These are phyloP conservation scores for Mallotus repandus DNA, from an alignment of 441 rosid species.

Conservation along the genomic window DNA sequence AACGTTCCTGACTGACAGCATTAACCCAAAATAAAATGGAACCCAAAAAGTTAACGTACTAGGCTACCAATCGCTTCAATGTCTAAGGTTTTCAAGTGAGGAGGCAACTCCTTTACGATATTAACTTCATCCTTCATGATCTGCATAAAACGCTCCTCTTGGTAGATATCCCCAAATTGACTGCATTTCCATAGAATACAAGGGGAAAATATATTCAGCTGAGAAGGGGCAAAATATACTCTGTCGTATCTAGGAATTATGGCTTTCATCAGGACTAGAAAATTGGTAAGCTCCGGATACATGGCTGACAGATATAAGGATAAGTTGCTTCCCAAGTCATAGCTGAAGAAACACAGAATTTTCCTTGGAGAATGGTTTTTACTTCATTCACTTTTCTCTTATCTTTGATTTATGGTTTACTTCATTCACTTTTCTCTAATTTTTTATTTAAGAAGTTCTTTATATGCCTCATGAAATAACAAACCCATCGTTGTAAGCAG, in stretches of 20 bases:
- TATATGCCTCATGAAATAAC: neutral
- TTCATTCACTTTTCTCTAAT: too few species aligned
- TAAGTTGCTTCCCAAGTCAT: neutral
- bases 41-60: constrained; percentile 41
- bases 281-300: neutral
- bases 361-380: neutral
- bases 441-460: neutral
- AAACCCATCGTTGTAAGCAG: neutral
- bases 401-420: too few species aligned
- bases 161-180: constrained; percentile 86
- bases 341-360: neutral
- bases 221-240: neutral
- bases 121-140: constrained; percentile 59
- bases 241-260: too few species aligned
- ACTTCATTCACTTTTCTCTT: neutral
- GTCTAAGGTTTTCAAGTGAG: constrained; percentile 51
- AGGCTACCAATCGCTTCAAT: constrained; percentile 67
- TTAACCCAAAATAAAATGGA: neutral
- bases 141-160: constrained; percentile 62
- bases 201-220: constrained; percentile 8
- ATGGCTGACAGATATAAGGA: neutral
- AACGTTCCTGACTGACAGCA: neutral
- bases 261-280: neutral
- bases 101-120: constrained; percentile 77
- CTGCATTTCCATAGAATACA: constrained; percentile 46